phyloP scores from a whole-genome alignment of 2,329 filamentous ascomycete species.

The Thielaviopsis populi region DNA sequence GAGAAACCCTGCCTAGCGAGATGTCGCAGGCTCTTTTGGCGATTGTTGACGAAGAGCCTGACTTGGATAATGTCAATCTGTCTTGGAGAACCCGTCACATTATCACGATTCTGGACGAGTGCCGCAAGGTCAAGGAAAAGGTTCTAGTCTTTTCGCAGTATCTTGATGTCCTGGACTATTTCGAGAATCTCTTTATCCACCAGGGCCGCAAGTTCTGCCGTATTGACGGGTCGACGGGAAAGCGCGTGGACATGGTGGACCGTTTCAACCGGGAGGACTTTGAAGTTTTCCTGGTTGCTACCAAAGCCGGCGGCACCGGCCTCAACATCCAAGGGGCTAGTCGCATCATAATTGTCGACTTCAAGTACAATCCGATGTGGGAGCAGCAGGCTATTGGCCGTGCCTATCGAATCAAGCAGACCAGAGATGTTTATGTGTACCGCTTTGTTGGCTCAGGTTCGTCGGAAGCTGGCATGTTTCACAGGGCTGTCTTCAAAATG shows the following conservation, averaged over 20 bases:
- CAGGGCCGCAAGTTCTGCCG: slow-evolving; percentile 37
- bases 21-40: neutral
- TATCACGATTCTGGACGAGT: slow-evolving; percentile 49
- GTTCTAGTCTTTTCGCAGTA: slow-evolving; percentile 69
- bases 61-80: slow-evolving; percentile 11
- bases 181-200: slow-evolving; percentile 40
- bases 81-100: slow-evolving; percentile 35
- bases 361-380: slow-evolving; percentile 61
- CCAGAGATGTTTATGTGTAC: slow-evolving; percentile 71
- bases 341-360: slow-evolving; percentile 75
- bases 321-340: slow-evolving; percentile 76
- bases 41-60: slow-evolving; percentile 10
- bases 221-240: slow-evolving; percentile 51
- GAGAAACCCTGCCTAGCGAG: slow-evolving; percentile 8
- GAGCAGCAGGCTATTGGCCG: slow-evolving; percentile 81
- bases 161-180: slow-evolving; percentile 51
- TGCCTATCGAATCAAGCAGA: slow-evolving; percentile 72
- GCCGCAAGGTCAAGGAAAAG: slow-evolving; percentile 49
- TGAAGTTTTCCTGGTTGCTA: slow-evolving; percentile 67
- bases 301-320: slow-evolving; percentile 64
- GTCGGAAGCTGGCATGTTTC: slow-evolving; percentile 60
- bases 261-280: slow-evolving; percentile 46
- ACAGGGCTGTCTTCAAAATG: slow-evolving; percentile 65
- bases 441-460: slow-evolving; percentile 65
- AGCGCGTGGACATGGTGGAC: slow-evolving; percentile 49